These are phyloP conservation scores for Ceratocystis albifundus DNA, from an alignment of 2,329 filamentous ascomycete species.

Conservation along the genomic window DNA sequence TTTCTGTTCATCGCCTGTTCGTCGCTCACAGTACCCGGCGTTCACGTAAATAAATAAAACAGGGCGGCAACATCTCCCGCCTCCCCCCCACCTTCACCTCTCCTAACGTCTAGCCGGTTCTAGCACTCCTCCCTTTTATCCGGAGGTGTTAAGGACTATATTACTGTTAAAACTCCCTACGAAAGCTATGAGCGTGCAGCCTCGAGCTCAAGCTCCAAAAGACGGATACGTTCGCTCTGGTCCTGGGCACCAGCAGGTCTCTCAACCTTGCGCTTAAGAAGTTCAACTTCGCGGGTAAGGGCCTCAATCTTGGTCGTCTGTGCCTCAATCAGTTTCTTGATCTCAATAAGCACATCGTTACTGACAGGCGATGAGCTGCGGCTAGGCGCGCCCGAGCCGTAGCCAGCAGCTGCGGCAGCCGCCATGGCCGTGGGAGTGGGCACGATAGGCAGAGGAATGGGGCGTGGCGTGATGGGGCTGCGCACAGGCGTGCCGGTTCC, in stretches of 20 bases:
- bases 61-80: too few relatives aligned
- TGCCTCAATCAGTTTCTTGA: constrained; percentile 67
- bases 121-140: not conserved
- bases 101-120: not conserved
- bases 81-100: not conserved
- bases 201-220: constrained; percentile 56
- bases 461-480: constrained; percentile 27
- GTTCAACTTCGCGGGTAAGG: constrained; percentile 63
- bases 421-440: constrained; percentile 28
- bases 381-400: constrained; percentile 22
- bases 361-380: constrained; percentile 30
- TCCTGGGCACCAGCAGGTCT: constrained; percentile 38
- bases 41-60: not conserved
- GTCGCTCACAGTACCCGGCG: too few relatives aligned
- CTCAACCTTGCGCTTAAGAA: constrained; percentile 66
- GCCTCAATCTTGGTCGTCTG: constrained; percentile 64
- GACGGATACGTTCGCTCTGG: constrained; percentile 56
- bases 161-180: not conserved
- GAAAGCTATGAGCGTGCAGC: constrained; percentile 43
- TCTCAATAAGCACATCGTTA: constrained; percentile 58
- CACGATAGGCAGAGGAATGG: constrained; percentile 28
- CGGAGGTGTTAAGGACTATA: not conserved
- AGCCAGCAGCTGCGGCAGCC: constrained; percentile 24
- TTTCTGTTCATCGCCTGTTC: too few relatives aligned
- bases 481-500: constrained; percentile 27